These are phyloP conservation scores for Rosa rugosa DNA, from an alignment of 306 rosid species.

Conservation along the genomic window DNA sequence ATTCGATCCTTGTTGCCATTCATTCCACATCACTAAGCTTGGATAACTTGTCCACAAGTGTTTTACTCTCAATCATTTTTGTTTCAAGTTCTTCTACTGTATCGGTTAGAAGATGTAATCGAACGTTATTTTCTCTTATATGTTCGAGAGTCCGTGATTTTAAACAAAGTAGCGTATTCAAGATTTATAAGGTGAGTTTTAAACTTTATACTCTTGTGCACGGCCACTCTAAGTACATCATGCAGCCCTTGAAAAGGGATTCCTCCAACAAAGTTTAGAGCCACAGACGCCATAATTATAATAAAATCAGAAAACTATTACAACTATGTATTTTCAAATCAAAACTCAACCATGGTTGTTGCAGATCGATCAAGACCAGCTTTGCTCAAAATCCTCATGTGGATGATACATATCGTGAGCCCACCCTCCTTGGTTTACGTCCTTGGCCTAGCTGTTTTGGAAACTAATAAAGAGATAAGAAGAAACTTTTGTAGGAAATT, in stretches of 20 bases:
- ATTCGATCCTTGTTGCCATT: too few species aligned
- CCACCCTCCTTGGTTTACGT: too few species aligned
- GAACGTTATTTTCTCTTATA: background rate
- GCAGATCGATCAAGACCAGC: background rate
- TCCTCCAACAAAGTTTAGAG: constrained; percentile 3
- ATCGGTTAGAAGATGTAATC: background rate
- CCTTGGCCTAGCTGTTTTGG: background rate
- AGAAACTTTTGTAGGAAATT: too few species aligned
- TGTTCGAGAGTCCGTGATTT: background rate
- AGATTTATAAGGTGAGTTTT: constrained; percentile 6
- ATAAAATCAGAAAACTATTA: background rate
- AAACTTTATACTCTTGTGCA: background rate
- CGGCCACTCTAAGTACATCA: background rate
- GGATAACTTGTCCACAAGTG: background rate
- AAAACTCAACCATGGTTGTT: background rate
- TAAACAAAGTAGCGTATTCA: background rate
- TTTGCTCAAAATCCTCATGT: background rate
- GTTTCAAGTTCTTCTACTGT: background rate
- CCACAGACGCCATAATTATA: background rate
- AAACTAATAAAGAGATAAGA: too few species aligned
- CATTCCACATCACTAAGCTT: background rate
- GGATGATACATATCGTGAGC: background rate
- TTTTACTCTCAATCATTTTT: background rate
- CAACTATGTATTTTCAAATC: background rate
- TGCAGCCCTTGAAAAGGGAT: background rate